These are phyloP conservation scores for Psilocybe subaeruginosa DNA, from an alignment of 768 basidiomycete genomes.

Conservation along the genomic window DNA sequence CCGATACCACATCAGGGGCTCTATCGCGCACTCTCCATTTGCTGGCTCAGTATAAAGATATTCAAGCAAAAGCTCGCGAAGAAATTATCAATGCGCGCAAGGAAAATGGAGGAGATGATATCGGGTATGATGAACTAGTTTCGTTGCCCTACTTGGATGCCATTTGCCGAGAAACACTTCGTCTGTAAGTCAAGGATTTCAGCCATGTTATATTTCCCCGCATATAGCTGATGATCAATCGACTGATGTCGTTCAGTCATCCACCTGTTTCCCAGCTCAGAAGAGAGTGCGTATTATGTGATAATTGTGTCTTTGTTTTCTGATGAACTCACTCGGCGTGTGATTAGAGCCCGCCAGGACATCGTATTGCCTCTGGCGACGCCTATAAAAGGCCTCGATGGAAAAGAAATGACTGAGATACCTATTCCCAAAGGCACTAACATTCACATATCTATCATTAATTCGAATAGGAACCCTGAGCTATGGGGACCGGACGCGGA, in stretches of 20 bases:
- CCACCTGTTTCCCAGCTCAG: slow-evolving; percentile 17
- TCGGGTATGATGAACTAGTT: slow-evolving; percentile 40
- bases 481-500: slow-evolving; percentile 36
- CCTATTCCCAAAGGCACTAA: slow-evolving; percentile 43
- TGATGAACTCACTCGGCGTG: not conserved
- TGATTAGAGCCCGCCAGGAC: not conserved
- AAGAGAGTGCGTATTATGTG: slow-evolving; percentile 7
- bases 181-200: slow-evolving; percentile 29
- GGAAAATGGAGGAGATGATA: slow-evolving; percentile 22
- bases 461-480: slow-evolving; percentile 34
- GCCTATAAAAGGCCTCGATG: slow-evolving; percentile 41
- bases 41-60: slow-evolving; percentile 30
- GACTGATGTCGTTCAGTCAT: slow-evolving; percentile 16
- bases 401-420: slow-evolving; percentile 37
- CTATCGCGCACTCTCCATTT: slow-evolving; percentile 38
- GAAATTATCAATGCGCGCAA: slow-evolving; percentile 34
- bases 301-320: not conserved
- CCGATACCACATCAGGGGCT: slow-evolving; percentile 46
- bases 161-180: slow-evolving; percentile 40
- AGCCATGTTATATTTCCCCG: not conserved
- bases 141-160: slow-evolving; percentile 42
- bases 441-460: slow-evolving; percentile 38
- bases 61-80: slow-evolving; percentile 36
- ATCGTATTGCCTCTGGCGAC: slow-evolving; percentile 11
- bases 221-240: not conserved